Evolutionary conservation across 176 grass and related monocot genomes (phyloP).

Genomic region (Olyra latifolia): DNA sequence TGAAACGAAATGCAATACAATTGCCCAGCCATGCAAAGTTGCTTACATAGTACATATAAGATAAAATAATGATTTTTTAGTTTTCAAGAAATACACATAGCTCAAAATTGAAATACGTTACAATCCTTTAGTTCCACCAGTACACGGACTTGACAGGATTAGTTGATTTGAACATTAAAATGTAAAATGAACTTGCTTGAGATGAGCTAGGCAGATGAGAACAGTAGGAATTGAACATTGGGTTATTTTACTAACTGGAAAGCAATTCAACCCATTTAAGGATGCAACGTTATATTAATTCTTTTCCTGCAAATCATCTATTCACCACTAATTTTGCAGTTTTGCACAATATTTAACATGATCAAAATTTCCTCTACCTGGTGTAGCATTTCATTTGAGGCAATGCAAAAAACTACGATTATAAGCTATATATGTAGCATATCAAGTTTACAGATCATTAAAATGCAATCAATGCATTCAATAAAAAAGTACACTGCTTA

Average conservation of each 20-base stretch:
- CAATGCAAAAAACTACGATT: slow-evolving; percentile 20
- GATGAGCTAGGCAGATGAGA: not conserved
- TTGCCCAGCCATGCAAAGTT: not conserved
- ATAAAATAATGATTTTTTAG: not conserved
- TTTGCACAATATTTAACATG: not conserved
- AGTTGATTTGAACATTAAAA: not conserved
- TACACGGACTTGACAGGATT: slow-evolving; percentile 12
- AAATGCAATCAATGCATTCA: not conserved
- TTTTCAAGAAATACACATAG: slow-evolving; percentile 26
- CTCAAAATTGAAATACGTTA: slow-evolving; percentile 7
- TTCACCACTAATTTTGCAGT: not conserved
- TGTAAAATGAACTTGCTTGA: not conserved
- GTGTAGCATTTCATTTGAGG: not conserved
- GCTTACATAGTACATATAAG: not conserved
- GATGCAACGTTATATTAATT: not conserved
- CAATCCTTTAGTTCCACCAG: slow-evolving; percentile 23
- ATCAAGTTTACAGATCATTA: not conserved
- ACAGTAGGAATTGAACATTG: not conserved
- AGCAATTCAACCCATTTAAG: not conserved
- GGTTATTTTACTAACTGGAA: not conserved
- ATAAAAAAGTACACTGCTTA: slow-evolving; percentile 41
- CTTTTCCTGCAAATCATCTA: not conserved
- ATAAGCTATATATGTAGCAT: not conserved
- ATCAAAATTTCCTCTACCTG: not conserved
- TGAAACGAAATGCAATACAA: not conserved